Percentiles rank a stretch among this genome's conserved stretches.
These are phyloP conservation scores for Orobanche coerulescens DNA, from an alignment of 257 asterid species.

Conservation along the genomic window DNA sequence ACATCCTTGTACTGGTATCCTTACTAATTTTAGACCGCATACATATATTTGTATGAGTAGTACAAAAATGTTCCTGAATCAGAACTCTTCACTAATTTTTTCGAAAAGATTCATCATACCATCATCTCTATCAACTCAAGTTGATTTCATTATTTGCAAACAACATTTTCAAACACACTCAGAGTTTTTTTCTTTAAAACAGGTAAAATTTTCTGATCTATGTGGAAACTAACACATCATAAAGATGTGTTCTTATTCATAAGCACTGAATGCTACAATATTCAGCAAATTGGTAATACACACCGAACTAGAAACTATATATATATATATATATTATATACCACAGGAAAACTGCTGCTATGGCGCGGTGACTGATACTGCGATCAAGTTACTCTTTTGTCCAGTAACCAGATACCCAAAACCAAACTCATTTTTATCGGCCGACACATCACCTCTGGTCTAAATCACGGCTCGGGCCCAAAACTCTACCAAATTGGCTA, in stretches of 20 bases:
- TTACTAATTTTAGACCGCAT: too few species aligned
- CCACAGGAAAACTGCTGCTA: neutral
- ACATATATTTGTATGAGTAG: too few species aligned
- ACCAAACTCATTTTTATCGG: neutral
- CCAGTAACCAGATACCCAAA: slow-evolving; percentile 1
- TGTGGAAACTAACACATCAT: neutral
- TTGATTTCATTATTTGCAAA: too few species aligned
- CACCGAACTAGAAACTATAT: neutral
- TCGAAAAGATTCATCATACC: too few species aligned
- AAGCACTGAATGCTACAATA: neutral
- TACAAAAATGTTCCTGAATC: too few species aligned
- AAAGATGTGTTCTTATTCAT: neutral
- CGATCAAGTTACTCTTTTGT: slow-evolving; percentile 4
- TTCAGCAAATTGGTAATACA: slow-evolving; percentile 8
- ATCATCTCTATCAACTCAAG: too few species aligned
- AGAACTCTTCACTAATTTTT: too few species aligned
- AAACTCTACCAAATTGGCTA: neutral
- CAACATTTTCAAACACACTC: too few species aligned
- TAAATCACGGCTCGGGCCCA: neutral
- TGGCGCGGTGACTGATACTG: neutral
- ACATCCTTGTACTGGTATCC: too few species aligned
- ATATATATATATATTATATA: neutral
- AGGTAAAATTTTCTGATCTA: too few species aligned
- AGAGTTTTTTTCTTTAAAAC: too few species aligned
- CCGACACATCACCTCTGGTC: neutral